These are phyloP conservation scores for Teunomyces pallodes DNA, from an alignment of 805 yeast genomes.

Conservation along the genomic window DNA sequence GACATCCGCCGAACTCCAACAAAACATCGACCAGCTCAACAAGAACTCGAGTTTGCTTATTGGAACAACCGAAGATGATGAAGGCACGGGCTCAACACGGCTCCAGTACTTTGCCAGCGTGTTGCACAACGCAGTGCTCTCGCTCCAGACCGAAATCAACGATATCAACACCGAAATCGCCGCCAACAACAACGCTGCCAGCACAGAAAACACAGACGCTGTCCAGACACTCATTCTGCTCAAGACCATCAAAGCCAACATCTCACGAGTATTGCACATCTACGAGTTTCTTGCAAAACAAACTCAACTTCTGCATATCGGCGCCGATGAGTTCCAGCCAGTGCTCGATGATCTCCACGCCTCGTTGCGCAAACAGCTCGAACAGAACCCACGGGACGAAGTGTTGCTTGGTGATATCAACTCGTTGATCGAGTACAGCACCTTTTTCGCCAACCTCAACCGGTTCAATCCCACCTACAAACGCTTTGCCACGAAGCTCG, in stretches of 20 bases:
- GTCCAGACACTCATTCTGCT: constrained; percentile 43
- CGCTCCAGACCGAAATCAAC: constrained; percentile 39
- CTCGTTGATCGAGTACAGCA: constrained; percentile 46
- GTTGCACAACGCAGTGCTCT: constrained; percentile 53
- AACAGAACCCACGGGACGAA: constrained; percentile 20
- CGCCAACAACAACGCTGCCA: constrained; percentile 6
- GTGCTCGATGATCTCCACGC: constrained; percentile 37
- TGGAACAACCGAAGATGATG: constrained; percentile 32
- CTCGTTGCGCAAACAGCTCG: constrained; percentile 39
- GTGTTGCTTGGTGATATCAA: constrained; percentile 44
- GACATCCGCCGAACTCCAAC: constrained; percentile 51
- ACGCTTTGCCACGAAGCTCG: constrained; percentile 49
- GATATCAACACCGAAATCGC: constrained; percentile 7
- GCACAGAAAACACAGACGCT: constrained; percentile 10
- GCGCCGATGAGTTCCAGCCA: constrained; percentile 16
- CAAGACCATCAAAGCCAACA: constrained; percentile 43
- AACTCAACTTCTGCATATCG: constrained; percentile 4
- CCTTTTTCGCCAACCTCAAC: constrained; percentile 52
- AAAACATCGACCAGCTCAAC: constrained; percentile 47
- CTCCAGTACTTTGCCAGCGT: constrained; percentile 66
- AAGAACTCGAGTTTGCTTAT: constrained; percentile 37
- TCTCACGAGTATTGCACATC: constrained; percentile 44
- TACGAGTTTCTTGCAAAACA: constrained; percentile 29
- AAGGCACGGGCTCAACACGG: constrained; percentile 26
- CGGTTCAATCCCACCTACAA: constrained; percentile 50